Conservation (phyloP, 257 asterid genomes). For the Linderniella brevidens region DNA sequence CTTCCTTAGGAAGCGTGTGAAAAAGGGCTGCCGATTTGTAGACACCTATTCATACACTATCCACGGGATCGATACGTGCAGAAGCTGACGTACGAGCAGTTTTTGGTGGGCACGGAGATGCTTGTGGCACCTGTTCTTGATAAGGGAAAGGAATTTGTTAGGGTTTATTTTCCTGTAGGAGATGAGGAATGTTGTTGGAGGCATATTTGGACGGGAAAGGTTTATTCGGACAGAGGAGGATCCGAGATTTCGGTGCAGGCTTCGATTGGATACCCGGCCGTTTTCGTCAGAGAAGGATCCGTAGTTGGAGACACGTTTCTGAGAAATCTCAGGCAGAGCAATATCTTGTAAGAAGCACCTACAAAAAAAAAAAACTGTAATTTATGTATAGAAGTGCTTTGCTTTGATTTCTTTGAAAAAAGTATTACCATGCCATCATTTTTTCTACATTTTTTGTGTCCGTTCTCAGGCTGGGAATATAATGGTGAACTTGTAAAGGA, state of each 20-base stretch:
- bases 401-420: too few relatives aligned
- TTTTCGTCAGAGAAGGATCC: constrained; percentile 75
- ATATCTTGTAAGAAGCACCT: constrained; percentile 18
- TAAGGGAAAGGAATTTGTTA: constrained; percentile 46
- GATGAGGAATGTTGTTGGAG: constrained; percentile 43
- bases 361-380: too few relatives aligned
- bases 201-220: constrained; percentile 76
- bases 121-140: constrained; percentile 86
- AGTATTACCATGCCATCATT: too few relatives aligned
- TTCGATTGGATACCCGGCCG: constrained; percentile 69
- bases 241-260: constrained; percentile 48
- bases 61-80: constrained; percentile 63
- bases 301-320: constrained; percentile 46
- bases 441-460: too few relatives aligned
- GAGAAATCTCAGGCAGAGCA: constrained; percentile 34
- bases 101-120: constrained; percentile 78
- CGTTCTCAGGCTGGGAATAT: too few relatives aligned
- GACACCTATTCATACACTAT: constrained; percentile 85
- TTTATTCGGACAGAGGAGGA: constrained; percentile 42
- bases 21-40: constrained; percentile 80
- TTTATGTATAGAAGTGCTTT: too few relatives aligned
- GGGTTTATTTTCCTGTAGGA: constrained; percentile 66
- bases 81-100: constrained; percentile 53
- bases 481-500: too few relatives aligned
- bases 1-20: constrained; percentile 61